These are phyloP conservation scores for Fusarium chlamydosporum DNA, from an alignment of 2,329 filamentous ascomycete species.

Conservation along the genomic window DNA sequence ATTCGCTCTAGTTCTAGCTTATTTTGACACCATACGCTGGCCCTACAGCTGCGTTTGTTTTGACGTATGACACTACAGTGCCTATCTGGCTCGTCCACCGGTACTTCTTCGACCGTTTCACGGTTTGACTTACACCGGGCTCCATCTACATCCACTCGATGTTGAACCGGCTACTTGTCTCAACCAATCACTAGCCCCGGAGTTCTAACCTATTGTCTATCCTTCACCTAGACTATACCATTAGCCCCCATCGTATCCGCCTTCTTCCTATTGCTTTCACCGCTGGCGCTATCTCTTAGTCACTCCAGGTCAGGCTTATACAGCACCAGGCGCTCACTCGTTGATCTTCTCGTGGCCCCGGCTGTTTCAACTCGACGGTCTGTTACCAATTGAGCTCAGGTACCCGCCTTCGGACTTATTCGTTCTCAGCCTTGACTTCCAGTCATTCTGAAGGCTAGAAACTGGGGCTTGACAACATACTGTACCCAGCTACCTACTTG, in stretches of 20 bases:
- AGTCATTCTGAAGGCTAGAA: constrained; percentile 14
- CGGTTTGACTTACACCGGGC: constrained; percentile 39
- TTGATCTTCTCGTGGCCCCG: constrained; percentile 21
- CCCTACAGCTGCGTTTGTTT: constrained; percentile 3
- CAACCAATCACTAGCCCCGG: constrained; percentile 33
- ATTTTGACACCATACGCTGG: constrained; percentile 1
- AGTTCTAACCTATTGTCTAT: constrained; percentile 14
- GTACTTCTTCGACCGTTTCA: constrained; percentile 16
- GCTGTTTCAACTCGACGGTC: constrained; percentile 22
- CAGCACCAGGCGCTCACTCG: constrained; percentile 5
- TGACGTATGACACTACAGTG: constrained; percentile 8
- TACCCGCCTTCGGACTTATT: constrained; percentile 18
- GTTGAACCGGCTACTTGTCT: constrained; percentile 10
- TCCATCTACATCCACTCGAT: constrained; percentile 41
- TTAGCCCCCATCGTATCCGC: constrained; percentile 27
- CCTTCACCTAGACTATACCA: constrained; percentile 25
- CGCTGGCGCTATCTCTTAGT: constrained; percentile 19
- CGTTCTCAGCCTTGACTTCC: constrained; percentile 10
- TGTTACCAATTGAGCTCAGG: constrained; percentile 13
- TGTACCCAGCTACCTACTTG: constrained; percentile 2
- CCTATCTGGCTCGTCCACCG: constrained; percentile 4
- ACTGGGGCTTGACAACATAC: constrained; percentile 8
- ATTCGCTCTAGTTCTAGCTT: constrained; percentile 10
- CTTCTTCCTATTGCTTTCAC: constrained; percentile 25
- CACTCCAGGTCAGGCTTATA: constrained; percentile 7